phyloP scores from a whole-genome alignment of 2,329 filamentous ascomycete genomes.

The Pyricularia pennisetigena region DNA sequence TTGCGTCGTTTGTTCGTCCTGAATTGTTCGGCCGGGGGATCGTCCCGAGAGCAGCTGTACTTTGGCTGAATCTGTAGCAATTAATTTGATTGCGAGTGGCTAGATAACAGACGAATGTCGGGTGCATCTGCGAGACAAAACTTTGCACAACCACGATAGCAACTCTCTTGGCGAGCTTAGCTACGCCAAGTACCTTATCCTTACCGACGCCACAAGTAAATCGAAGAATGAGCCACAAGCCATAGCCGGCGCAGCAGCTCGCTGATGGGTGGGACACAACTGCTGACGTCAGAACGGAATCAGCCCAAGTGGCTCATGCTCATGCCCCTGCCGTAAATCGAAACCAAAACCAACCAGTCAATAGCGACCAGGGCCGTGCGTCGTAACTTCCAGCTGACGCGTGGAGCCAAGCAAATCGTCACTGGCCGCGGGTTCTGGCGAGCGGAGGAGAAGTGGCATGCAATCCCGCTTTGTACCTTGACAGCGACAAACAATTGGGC shows the following conservation, averaged over 20 bases:
- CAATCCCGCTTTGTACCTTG: not conserved
- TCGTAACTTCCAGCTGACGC: not conserved
- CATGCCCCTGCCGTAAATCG: not conserved
- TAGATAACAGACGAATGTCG: not conserved
- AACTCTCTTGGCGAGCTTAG: too few relatives aligned
- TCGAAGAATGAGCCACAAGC: not conserved
- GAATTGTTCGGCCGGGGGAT: not conserved
- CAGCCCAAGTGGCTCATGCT: not conserved
- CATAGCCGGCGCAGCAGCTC: not conserved
- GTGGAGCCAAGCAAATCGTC: slow-evolving; percentile 1
- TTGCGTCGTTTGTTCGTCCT: not conserved
- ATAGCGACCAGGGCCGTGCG: not conserved
- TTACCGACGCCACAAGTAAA: not conserved
- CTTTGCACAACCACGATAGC: not conserved
- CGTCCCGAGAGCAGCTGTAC: not conserved
- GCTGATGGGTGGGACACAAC: not conserved
- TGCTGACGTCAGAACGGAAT: not conserved
- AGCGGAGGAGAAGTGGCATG: not conserved
- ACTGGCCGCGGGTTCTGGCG: not conserved
- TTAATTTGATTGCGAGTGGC: not conserved
- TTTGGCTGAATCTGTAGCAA: not conserved
- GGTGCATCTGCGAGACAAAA: not conserved
- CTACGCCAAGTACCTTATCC: not conserved
- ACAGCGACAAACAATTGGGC: not conserved
- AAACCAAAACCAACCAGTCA: not conserved